phyloP scores from a whole-genome alignment of 805 yeast genomes.

The Saturnispora zaruensis region DNA sequence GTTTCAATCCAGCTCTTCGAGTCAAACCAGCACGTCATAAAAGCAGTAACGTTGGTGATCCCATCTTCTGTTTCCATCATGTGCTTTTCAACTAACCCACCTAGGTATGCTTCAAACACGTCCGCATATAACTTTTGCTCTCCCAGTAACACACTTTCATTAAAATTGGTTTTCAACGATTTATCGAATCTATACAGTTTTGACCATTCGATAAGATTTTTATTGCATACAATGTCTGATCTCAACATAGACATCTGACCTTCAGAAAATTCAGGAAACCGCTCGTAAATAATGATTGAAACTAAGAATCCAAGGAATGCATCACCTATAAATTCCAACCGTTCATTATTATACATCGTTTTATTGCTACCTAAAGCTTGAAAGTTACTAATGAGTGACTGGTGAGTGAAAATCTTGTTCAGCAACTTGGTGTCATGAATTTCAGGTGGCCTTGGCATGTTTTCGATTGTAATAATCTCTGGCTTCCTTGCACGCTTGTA shows the following conservation, averaged over 20 bases:
- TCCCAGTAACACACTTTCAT: slow-evolving; percentile 39
- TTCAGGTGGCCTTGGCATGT: slow-evolving; percentile 55
- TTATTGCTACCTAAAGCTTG: slow-evolving; percentile 46
- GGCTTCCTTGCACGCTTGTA: slow-evolving; percentile 9
- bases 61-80: slow-evolving; percentile 46
- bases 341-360: slow-evolving; percentile 64
- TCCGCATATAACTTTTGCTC: slow-evolving; percentile 75
- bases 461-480: slow-evolving; percentile 13
- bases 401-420: slow-evolving; percentile 73
- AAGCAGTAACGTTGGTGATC: slow-evolving; percentile 23
- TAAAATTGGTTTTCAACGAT: slow-evolving; percentile 35
- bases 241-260: slow-evolving; percentile 72
- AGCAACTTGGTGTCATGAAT: slow-evolving; percentile 50
- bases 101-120: slow-evolving; percentile 89
- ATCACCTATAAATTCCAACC: slow-evolving; percentile 88
- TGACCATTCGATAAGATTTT: slow-evolving; percentile 62
- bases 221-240: slow-evolving; percentile 63
- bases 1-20: slow-evolving; percentile 49
- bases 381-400: slow-evolving; percentile 58
- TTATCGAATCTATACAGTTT: slow-evolving; percentile 57
- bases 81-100: slow-evolving; percentile 51
- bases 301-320: slow-evolving; percentile 68
- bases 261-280: slow-evolving; percentile 66
- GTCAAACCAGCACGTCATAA: slow-evolving; percentile 34
- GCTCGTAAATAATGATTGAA: slow-evolving; percentile 55